A percentile compares a stretch with the other conserved stretches of the same genome.
These are phyloP conservation scores for Silene latifolia DNA, from an alignment of 148 eudicot species.

Conservation along the genomic window DNA sequence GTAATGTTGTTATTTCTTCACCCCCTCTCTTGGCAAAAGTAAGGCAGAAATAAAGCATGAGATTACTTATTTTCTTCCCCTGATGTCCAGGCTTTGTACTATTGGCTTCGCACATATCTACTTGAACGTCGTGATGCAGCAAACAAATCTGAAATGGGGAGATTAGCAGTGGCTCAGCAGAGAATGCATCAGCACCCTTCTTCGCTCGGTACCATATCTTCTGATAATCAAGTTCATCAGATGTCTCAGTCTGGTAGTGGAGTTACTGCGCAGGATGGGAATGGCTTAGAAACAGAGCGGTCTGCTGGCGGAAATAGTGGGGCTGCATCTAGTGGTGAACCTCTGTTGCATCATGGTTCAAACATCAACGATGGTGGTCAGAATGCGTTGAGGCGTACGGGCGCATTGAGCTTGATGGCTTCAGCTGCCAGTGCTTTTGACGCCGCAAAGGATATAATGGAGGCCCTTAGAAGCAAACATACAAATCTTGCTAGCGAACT, in stretches of 20 bases:
- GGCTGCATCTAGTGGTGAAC: slow-evolving; percentile 59
- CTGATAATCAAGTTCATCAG: slow-evolving; percentile 73
- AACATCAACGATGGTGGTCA: slow-evolving; percentile 58
- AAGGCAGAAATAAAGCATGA: background rate
- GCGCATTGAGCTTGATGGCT: slow-evolving; percentile 77
- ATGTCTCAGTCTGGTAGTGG: slow-evolving; percentile 50
- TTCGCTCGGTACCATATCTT: slow-evolving; percentile 45
- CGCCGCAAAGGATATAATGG: slow-evolving; percentile 98
- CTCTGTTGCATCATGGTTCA: slow-evolving; percentile 56
- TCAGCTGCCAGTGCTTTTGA: slow-evolving; percentile 97
- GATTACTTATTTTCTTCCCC: background rate
- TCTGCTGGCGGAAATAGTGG: slow-evolving; percentile 53
- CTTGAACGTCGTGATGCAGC: slow-evolving; percentile 99
- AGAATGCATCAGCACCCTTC: slow-evolving; percentile 83
- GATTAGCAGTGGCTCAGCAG: slow-evolving; percentile 91
- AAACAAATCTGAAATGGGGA: slow-evolving; percentile 82
- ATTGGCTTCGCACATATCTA: slow-evolving; percentile 95
- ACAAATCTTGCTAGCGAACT: slow-evolving; percentile 94
- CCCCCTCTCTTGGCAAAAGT: background rate
- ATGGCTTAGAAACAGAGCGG: slow-evolving; percentile 77
- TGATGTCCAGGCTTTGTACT: slow-evolving; percentile 75
- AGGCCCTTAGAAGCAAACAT: slow-evolving; percentile 97
- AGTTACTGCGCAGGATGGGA: slow-evolving; percentile 65
- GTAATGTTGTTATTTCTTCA: background rate
- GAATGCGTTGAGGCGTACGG: slow-evolving; percentile 68